Evolutionary conservation across 202 grass and related monocot species (phyloP).

Genomic region (Brachypodium distachyon): DNA sequence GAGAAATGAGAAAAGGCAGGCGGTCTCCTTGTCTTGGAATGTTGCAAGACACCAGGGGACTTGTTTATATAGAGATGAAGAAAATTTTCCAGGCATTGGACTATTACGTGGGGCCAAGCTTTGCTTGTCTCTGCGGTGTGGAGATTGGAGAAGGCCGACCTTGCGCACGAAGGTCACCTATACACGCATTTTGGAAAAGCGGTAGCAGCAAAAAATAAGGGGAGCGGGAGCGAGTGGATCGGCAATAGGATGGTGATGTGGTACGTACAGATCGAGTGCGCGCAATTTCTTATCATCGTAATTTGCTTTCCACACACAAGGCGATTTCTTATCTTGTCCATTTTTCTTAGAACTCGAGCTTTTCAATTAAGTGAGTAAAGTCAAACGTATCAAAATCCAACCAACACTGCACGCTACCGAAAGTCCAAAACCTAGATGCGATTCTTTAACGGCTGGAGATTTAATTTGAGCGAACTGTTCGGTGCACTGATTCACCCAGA

Average conservation of each 20-base stretch:
- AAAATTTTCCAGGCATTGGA: neutral
- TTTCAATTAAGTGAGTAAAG: no score
- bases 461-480: no score
- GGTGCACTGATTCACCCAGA: no score
- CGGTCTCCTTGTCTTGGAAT: slow-evolving; percentile 25
- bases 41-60: neutral
- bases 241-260: neutral
- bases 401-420: no score
- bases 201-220: neutral
- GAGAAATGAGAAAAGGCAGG: neutral
- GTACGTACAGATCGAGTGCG: slow-evolving; percentile 16
- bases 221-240: neutral
- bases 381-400: no score
- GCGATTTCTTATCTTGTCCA: no score
- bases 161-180: slow-evolving; percentile 7
- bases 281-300: slow-evolving; percentile 17
- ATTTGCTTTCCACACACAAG: slow-evolving; percentile 26
- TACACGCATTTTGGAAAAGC: slow-evolving; percentile 13
- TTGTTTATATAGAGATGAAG: slow-evolving; percentile 11
- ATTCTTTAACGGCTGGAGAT: no score
- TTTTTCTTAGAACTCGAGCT: no score
- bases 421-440: no score
- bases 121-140: neutral
- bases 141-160: slow-evolving; percentile 4
- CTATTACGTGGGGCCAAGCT: slow-evolving; percentile 18